Evolutionary conservation across 139 green algal species (phyloP).

Genomic region (Coelastrella sp.): DNA sequence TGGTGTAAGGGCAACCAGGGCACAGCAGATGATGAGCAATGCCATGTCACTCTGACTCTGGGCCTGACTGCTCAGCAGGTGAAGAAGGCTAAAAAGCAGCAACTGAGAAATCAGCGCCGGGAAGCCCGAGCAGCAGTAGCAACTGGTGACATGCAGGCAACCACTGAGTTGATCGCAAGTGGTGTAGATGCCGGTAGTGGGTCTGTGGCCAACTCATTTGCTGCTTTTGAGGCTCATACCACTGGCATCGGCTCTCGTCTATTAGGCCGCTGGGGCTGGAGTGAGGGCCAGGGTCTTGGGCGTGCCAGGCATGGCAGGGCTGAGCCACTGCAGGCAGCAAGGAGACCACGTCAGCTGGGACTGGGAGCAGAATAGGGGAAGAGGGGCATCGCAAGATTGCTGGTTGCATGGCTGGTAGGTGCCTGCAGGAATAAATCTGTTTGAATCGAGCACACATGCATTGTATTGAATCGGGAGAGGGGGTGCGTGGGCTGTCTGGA

Average conservation of each 20-base stretch:
- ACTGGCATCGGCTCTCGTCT: slow-evolving; percentile 55
- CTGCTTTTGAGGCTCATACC: slow-evolving; percentile 55
- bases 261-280: slow-evolving; percentile 59
- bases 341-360: slow-evolving; percentile 48
- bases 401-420: background rate
- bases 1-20: background rate
- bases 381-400: background rate
- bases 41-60: background rate
- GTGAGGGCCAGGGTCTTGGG: slow-evolving; percentile 47
- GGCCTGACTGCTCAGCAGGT: slow-evolving; percentile 47
- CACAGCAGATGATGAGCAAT: background rate
- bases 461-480: too few relatives aligned
- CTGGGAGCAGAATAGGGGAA: slow-evolving; percentile 42
- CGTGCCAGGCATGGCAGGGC: slow-evolving; percentile 48
- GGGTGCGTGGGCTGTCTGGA: too few relatives aligned
- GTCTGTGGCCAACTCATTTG: slow-evolving; percentile 36
- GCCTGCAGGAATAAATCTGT: too few relatives aligned
- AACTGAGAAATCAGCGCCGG: slow-evolving; percentile 50
- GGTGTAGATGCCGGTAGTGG: background rate
- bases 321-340: slow-evolving; percentile 48
- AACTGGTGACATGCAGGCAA: background rate
- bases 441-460: too few relatives aligned
- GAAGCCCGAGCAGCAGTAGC: slow-evolving; percentile 19
- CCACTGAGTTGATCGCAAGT: too few relatives aligned
- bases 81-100: slow-evolving; percentile 50